These are phyloP conservation scores for Gynochthodes officinalis DNA, from an alignment of 257 asterid genomes.

Conservation along the genomic window DNA sequence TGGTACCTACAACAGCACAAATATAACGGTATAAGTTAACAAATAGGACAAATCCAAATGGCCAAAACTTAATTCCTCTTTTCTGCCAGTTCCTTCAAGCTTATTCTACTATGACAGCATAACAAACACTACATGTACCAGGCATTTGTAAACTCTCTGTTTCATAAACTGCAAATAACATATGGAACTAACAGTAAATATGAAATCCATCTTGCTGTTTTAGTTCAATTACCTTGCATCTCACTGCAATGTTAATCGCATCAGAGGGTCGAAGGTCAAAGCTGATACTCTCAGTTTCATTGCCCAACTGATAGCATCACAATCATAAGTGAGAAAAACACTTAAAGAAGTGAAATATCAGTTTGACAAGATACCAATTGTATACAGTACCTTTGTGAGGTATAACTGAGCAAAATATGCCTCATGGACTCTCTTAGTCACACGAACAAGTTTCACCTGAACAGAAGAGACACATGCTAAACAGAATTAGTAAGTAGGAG, in stretches of 20 bases:
- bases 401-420: conserved; percentile 90
- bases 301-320: conserved; percentile 49
- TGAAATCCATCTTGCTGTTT: not conserved
- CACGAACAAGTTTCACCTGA: conserved; percentile 89
- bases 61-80: not conserved
- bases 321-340: conserved; percentile 17
- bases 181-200: not conserved
- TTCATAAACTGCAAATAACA: not conserved
- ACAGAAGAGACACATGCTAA: conserved; percentile 15
- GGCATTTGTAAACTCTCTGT: not conserved
- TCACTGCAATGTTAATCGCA: conserved; percentile 96
- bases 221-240: conserved; percentile 73
- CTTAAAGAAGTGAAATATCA: not conserved
- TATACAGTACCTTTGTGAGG: conserved; percentile 56
- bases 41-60: not conserved
- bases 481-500: not conserved
- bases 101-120: not conserved
- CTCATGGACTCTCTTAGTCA: conserved; percentile 95
- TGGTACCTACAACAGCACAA: conserved; percentile 38
- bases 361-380: not conserved
- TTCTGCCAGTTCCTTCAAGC: not conserved
- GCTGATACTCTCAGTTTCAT: conserved; percentile 64
- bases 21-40: not conserved
- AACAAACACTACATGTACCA: not conserved
- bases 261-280: conserved; percentile 96